Evolutionary conservation across 2,329 filamentous ascomycete species (phyloP), one percentile per base, ranked within the genome.

Genomic region (Didymellaceae sp.): DNA sequence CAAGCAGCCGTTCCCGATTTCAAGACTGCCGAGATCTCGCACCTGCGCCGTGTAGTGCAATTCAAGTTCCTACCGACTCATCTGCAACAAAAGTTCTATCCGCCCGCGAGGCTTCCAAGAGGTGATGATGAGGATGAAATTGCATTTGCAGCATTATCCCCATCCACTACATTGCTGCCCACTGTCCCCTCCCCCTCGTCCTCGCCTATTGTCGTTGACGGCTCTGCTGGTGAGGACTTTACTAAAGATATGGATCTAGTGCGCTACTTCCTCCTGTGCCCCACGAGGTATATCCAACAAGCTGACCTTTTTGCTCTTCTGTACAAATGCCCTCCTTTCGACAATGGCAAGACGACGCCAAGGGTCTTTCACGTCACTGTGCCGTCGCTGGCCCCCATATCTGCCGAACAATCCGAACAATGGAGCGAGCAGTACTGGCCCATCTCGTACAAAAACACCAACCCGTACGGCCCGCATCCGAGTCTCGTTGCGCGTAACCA

Each of bases 371-470:
- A 79, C 45, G 83, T 90, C 45, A 82, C 85, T 0, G 86, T 94
- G 10, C 90, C 90, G 6, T 77, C 87, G 20, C 77, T 90, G 34
- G 82, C 89, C 18, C 90, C 90, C 2, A 91, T 87, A 5, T 92
- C 88, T 3, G 83, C 87, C 59, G 80, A 87, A 30, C 89, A 93
- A 71, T 89, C 90, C 7, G 83, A 82, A 20, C 77, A 84, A 68
- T 94, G 89, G 89, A 87, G 85, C 20, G 78, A 82, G 25, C 81
- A 86, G 61, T 93, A 90, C 71, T 95, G 90, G 90, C 90, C 90
- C 10, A 88, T 87, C 1, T 84, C 92, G 39, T 95, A 94, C 75
- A 87, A 90, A 57, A 91, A 91, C 76, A 92, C 88, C 59, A 94
- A 94, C 66, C 90, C 90, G 2, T 89, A 92, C 52, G 90, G 90